Base-by-base conservation (phyloP, 805 yeast genomes). In the Vanderwaltozyma polyspora region DNA sequence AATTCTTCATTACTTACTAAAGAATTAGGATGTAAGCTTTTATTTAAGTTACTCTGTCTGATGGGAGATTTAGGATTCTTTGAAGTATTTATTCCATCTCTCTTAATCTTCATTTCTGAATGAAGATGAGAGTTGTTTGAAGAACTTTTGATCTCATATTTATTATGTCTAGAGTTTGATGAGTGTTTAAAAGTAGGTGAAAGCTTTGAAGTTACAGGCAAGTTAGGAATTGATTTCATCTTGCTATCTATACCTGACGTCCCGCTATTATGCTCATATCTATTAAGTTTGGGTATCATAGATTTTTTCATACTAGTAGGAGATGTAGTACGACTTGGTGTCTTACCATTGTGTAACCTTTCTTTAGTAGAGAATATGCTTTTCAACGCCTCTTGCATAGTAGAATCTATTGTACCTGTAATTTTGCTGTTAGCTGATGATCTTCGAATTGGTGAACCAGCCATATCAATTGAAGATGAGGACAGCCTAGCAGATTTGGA, bases 401-500 rank as follows among this genome's bases (percentile, higher is more conserved):
- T 32, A 17, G 46, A 19, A 36, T 52, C 51, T 18, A 41, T 31
- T 12, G 42, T 24, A 28, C 40, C 39, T 19, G 25, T 21, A 22
- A 29, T 23, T 19, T 34, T 37, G 5, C 25, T 31, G 11, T 31
- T 27, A 7, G 49, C 44, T 2, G 52, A 40, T 16, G 36, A 31
- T 22, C 57, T 39, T 33, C 45, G 43, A 29, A 45, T 43, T 3
- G 60, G 60, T 5, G 60, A 55, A 1, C 60, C 59, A 8, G 47
- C 43, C 19, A 46, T 29, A 36, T 52, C 58, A 11, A 46, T 45
- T 14, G 49, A 39, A 4, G 56, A 49, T 4, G 45, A 36, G 2
- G 46, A 36, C 9, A 40, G 35, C 11, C 21, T 38, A 12, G 23
- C 19, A 16, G 30, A 33, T 27, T 36, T 45, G 4, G 36, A 19